A percentile compares a stretch with the other conserved stretches of the same genome.
phyloP scores from a whole-genome alignment of 108 stramenopile species.

The Skeletonema potamos region DNA sequence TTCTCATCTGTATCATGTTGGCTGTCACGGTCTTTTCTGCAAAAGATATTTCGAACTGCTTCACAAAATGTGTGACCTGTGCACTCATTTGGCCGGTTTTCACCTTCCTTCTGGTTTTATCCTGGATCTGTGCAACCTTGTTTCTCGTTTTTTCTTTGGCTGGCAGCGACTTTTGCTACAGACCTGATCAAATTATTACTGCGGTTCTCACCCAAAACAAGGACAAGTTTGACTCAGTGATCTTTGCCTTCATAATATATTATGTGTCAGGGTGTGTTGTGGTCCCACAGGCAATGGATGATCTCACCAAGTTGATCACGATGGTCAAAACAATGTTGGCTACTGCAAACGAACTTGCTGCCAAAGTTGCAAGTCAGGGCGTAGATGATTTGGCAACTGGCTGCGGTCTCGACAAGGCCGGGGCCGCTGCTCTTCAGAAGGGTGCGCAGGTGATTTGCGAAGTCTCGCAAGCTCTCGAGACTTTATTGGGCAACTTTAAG shows the following conservation, averaged over 20 bases:
- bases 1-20: conserved; percentile 24
- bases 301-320: not conserved
- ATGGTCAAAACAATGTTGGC: not conserved
- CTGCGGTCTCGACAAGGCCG: conserved; percentile 14
- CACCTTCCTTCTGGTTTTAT: conserved; percentile 15
- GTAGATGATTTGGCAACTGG: not conserved
- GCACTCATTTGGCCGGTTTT: conserved; percentile 43
- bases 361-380: conserved; percentile 4
- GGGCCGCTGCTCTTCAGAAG: conserved; percentile 1
- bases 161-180: conserved; percentile 41
- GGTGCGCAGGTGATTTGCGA: not conserved
- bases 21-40: conserved; percentile 13
- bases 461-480: not conserved
- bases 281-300: not conserved
- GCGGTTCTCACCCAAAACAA: conserved; percentile 7
- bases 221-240: conserved; percentile 19
- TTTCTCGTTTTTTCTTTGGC: conserved; percentile 28
- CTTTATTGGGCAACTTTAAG: not conserved
- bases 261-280: conserved; percentile 27
- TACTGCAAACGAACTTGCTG: conserved; percentile 1
- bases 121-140: conserved; percentile 26
- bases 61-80: conserved; percentile 30
- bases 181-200: conserved; percentile 20
- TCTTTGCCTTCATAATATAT: conserved; percentile 25
- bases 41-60: conserved; percentile 21